Evolutionary conservation across 1,284 basidiomycete species (phyloP).

Genomic region (Leccinum solheimii): DNA sequence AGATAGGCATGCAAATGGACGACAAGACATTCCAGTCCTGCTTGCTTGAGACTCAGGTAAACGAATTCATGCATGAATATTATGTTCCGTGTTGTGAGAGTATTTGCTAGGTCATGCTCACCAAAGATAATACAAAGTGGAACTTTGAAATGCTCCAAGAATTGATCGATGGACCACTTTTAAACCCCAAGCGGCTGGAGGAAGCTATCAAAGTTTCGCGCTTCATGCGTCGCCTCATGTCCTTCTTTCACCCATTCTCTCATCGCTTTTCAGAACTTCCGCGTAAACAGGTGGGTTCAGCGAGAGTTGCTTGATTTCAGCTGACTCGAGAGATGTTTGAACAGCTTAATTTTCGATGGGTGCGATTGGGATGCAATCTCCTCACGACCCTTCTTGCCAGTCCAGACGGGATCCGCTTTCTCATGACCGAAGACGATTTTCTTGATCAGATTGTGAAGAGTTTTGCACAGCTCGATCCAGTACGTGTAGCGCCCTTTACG

Average conservation of each 20-base stretch:
- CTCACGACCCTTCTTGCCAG: conserved; percentile 83
- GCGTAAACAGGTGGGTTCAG: conserved; percentile 58
- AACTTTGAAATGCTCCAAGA: conserved; percentile 88
- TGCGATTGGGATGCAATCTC: conserved; percentile 80
- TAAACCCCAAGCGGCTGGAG: conserved; percentile 92
- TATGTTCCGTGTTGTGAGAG: conserved; percentile 7
- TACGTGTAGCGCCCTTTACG: conserved; percentile 40
- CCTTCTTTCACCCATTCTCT: conserved; percentile 90
- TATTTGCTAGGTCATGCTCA: conserved; percentile 69
- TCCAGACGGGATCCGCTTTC: conserved; percentile 81
- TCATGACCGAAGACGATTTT: conserved; percentile 83
- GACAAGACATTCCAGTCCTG: conserved; percentile 85
- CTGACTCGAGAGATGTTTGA: neutral
- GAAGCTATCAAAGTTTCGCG: conserved; percentile 91
- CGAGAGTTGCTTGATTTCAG: neutral
- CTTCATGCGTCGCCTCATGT: conserved; percentile 84
- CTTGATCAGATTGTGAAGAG: conserved; percentile 84
- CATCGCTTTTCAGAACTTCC: conserved; percentile 84
- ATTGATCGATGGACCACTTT: conserved; percentile 88
- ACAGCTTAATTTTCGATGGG: conserved; percentile 79
- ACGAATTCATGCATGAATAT: conserved; percentile 13
- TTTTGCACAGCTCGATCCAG: conserved; percentile 91
- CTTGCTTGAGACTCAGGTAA: conserved; percentile 82
- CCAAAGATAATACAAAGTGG: conserved; percentile 93
- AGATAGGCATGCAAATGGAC: conserved; percentile 90